Evolutionary conservation across 164 flowering plant genomes (phyloP).

Genomic region (Brasenia schreberi): DNA sequence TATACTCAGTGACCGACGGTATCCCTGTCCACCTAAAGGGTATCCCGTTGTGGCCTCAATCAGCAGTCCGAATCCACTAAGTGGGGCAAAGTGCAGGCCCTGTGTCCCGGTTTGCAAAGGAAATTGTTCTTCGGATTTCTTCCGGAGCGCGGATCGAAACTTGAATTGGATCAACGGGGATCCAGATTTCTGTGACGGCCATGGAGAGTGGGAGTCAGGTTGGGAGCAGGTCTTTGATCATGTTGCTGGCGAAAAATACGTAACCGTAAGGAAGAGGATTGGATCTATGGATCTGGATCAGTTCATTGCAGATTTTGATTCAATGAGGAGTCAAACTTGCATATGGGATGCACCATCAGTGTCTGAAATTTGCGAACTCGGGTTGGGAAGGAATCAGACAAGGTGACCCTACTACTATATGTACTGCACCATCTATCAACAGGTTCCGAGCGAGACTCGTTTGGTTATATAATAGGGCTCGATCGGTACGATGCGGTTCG

Average conservation of each 20-base stretch:
- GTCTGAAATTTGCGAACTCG: conserved; percentile 37
- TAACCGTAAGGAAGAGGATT: conserved; percentile 28
- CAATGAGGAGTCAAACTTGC: conserved; percentile 28
- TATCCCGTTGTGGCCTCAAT: conserved; percentile 75
- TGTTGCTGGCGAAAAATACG: conserved; percentile 36
- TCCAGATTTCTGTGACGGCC: conserved; percentile 65
- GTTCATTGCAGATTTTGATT: conserved; percentile 46
- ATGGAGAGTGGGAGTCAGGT: conserved; percentile 50
- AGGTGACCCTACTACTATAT: no score
- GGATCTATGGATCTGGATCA: conserved; percentile 17
- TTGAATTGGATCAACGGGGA: conserved; percentile 83
- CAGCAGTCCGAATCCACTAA: conserved; percentile 65
- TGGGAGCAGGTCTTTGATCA: conserved; percentile 71
- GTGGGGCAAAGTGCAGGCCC: conserved; percentile 93
- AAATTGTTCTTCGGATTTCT: conserved; percentile 39
- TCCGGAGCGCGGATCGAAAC: conserved; percentile 25
- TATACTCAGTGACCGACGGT: conserved; percentile 57
- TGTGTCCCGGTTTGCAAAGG: conserved; percentile 53
- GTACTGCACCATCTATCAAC: no score
- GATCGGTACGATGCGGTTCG: no score
- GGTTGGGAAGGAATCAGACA: no score
- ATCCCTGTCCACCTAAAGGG: conserved; percentile 63
- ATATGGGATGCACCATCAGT: conserved; percentile 57
- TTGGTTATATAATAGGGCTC: no score
- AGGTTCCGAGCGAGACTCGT: no score